These are phyloP conservation scores for Orbilia javanica DNA, from an alignment of 2,329 filamentous ascomycete species.

Conservation along the genomic window DNA sequence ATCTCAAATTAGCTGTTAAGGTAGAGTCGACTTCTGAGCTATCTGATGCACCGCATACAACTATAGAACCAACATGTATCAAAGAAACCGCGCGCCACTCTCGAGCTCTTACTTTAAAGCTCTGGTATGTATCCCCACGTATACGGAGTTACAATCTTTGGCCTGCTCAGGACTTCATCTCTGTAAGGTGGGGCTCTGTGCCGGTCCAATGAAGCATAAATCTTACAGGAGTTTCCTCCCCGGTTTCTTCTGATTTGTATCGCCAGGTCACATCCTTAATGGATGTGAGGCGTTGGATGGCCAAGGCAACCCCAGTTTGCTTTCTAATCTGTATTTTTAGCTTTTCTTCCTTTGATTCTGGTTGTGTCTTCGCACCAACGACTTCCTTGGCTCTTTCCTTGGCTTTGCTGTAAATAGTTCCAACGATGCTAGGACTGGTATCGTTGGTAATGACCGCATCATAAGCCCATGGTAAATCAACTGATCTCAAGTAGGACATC, in stretches of 20 bases:
- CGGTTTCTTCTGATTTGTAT: conserved; percentile 23
- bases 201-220: conserved; percentile 16
- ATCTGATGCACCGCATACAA: too few relatives aligned
- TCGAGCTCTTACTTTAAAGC: too few relatives aligned
- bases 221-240: neutral
- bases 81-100: neutral
- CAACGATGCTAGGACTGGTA: neutral
- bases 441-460: neutral
- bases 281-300: conserved; percentile 1
- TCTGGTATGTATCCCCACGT: too few relatives aligned
- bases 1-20: too few relatives aligned
- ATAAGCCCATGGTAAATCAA: conserved; percentile 41
- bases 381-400: conserved; percentile 41
- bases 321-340: conserved; percentile 27
- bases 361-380: conserved; percentile 17
- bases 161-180: conserved; percentile 3
- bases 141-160: neutral
- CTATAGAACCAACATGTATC: neutral
- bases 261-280: conserved; percentile 39
- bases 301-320: conserved; percentile 5
- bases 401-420: conserved; percentile 36
- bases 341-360: conserved; percentile 17
- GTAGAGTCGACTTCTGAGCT: neutral
- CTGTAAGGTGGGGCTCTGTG: conserved; percentile 1
- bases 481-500: conserved; percentile 12